Evolutionary conservation across 2,329 filamentous ascomycete species (phyloP).

Genomic region (Colletotrichum trifolii): DNA sequence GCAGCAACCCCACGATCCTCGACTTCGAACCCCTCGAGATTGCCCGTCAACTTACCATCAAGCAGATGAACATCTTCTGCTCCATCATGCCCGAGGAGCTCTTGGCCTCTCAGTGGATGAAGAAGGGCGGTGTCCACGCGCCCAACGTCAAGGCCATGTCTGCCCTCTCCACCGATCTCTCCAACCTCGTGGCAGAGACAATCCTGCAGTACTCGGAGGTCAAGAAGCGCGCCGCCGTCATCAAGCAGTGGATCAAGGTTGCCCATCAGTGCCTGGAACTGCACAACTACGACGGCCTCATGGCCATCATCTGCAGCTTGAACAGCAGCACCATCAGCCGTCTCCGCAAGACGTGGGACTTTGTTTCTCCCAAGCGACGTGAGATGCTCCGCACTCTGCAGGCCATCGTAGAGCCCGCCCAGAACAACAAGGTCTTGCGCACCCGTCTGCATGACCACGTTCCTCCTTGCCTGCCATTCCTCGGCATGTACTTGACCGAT

Average conservation of each 20-base stretch:
- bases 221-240: slow-evolving; percentile 88
- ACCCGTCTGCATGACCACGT: slow-evolving; percentile 86
- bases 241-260: slow-evolving; percentile 99
- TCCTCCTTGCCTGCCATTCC: slow-evolving; percentile 92
- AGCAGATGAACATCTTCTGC: slow-evolving; percentile 92
- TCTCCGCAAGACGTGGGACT: slow-evolving; percentile 91
- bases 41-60: slow-evolving; percentile 90
- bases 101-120: slow-evolving; percentile 92
- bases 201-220: slow-evolving; percentile 89
- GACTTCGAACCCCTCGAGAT: slow-evolving; percentile 94
- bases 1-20: slow-evolving; percentile 76
- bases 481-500: slow-evolving; percentile 96
- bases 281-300: slow-evolving; percentile 95
- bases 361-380: slow-evolving; percentile 85
- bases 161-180: slow-evolving; percentile 88
- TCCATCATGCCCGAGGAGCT: slow-evolving; percentile 93
- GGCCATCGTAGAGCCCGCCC: slow-evolving; percentile 86
- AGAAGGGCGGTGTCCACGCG: slow-evolving; percentile 81
- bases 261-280: slow-evolving; percentile 86
- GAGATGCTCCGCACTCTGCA: slow-evolving; percentile 82
- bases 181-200: slow-evolving; percentile 91
- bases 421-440: slow-evolving; percentile 90
- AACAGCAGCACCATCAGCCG: slow-evolving; percentile 92
- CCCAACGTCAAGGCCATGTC: slow-evolving; percentile 96
- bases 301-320: slow-evolving; percentile 95